Base-by-base conservation (phyloP, 352 stramenopile species). In the Blastocystis sp. region DNA sequence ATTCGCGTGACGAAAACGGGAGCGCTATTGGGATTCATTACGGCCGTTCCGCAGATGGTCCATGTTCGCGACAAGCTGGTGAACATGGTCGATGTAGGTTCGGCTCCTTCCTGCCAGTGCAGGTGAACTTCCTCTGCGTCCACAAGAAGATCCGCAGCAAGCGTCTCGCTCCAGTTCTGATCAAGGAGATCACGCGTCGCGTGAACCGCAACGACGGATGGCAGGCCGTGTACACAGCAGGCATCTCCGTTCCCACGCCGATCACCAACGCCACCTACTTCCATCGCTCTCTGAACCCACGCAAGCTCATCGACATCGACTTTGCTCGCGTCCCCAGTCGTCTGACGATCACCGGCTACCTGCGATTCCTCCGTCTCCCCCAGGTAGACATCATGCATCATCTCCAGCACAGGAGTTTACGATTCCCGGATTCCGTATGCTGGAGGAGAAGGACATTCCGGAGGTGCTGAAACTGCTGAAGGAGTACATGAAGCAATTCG, bases 81-180 rank as follows among this genome's bases (percentile, higher is more conserved):
- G 1, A 87, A 84, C 16, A 89, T 90, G 73, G 86, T 88, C 21
- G 89, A 91, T 36, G 89, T 92, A 54, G 65, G 86, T 27, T 89
- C 89, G 76, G 18, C 11, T 16, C 16, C 9, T 75, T 21, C 61
- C 0, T 91, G 93, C 88, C 29, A 29, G 94, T 94, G 0, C 94
- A 99, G 88, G 97, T 99, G 81, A 99, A 99, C 89, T 99, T 98
- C 88, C 90, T 99, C 9, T 99, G 96, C 88, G 94, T 99, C 9
- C 95, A 98, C 91, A 98, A 98, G 90, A 97, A 97, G 87, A 89
- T 99, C 16, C 90, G 94, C 24, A 89, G 90, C n/a, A 96, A 97
- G 90, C 92, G 96, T 4, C 88, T 99, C 11, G 96, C 96, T 11
- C 96, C 96, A 0, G 95, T 99, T 49, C 89, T 99, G 0, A 99